Percentiles rank a stretch among this genome's conserved stretches.
These are phyloP conservation scores for Quercus variabilis DNA, from an alignment of 306 rosid species.

Conservation along the genomic window DNA sequence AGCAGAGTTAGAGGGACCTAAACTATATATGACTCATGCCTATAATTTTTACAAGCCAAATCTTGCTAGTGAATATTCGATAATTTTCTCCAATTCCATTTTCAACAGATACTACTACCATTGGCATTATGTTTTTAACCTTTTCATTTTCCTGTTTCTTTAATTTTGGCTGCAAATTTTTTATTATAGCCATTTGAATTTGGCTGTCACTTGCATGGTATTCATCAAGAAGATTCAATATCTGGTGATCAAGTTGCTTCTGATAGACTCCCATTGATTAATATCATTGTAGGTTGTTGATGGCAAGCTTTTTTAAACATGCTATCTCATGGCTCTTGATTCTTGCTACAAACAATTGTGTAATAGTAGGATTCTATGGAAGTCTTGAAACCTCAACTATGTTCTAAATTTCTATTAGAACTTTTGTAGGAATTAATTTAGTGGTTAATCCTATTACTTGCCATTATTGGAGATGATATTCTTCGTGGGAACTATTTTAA, in stretches of 20 bases:
- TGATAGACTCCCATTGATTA: constrained; percentile 4
- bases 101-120: neutral
- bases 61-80: constrained; percentile 97
- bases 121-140: neutral
- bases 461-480: too few relatives aligned
- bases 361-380: constrained; percentile 48
- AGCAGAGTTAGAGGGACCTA: constrained; percentile 86
- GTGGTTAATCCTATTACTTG: too few relatives aligned
- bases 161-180: neutral
- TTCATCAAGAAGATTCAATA: neutral
- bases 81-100: constrained; percentile 24
- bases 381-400: neutral
- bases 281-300: constrained; percentile 73
- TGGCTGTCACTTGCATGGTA: neutral
- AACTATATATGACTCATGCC: constrained; percentile 68
- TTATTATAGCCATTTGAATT: too few relatives aligned
- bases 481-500: too few relatives aligned
- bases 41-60: constrained; percentile 97
- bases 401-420: neutral
- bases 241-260: constrained; percentile 15
- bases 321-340: constrained; percentile 93
- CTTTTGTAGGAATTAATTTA: too few relatives aligned
- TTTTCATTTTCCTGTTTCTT: neutral
- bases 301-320: constrained; percentile 96
- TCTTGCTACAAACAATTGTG: constrained; percentile 76